Evolutionary conservation across 2,329 filamentous ascomycete species (phyloP).

Genomic region (Aspergillus fumigatus): DNA sequence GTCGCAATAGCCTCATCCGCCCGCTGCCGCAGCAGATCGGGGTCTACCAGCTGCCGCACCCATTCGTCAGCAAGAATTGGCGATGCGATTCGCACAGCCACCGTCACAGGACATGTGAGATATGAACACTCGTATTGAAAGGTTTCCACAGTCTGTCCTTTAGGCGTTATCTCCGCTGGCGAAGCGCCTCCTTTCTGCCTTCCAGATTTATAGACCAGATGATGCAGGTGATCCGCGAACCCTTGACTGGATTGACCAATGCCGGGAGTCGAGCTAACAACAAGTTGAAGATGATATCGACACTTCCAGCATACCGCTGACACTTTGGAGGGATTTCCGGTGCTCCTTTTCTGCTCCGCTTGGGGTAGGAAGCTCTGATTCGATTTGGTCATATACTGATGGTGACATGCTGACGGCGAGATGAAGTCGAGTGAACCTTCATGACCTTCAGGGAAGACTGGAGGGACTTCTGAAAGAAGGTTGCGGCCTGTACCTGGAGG

Average conservation of each 20-base stretch:
- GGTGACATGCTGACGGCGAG: constrained; percentile 50
- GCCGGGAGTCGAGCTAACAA: constrained; percentile 48
- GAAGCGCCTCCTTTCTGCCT: constrained; percentile 24
- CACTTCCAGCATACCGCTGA: constrained; percentile 60
- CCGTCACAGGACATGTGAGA: constrained; percentile 49
- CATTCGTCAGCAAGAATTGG: constrained; percentile 49
- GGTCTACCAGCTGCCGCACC: constrained; percentile 51
- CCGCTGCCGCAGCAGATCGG: constrained; percentile 48
- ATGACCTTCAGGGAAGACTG: constrained; percentile 41
- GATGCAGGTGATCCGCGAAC: constrained; percentile 55
- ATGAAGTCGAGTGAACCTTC: constrained; percentile 32
- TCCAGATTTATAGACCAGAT: constrained; percentile 48
- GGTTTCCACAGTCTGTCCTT: constrained; percentile 38
- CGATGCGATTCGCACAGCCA: constrained; percentile 50
- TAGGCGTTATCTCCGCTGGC: constrained; percentile 20
- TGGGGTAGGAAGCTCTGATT: constrained; percentile 50
- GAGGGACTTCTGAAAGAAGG: constrained; percentile 55
- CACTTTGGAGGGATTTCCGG: constrained; percentile 51
- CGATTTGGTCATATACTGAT: constrained; percentile 55
- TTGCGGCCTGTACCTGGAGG: constrained; percentile 45
- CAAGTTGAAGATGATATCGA: constrained; percentile 57
- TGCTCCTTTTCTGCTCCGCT: constrained; percentile 33
- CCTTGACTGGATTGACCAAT: constrained; percentile 45
- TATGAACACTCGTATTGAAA: constrained; percentile 58
- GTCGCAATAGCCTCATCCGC: constrained; percentile 49